Evolutionary conservation across 306 rosid species (phyloP).

Genomic region (Macrotyloma uniflorum): DNA sequence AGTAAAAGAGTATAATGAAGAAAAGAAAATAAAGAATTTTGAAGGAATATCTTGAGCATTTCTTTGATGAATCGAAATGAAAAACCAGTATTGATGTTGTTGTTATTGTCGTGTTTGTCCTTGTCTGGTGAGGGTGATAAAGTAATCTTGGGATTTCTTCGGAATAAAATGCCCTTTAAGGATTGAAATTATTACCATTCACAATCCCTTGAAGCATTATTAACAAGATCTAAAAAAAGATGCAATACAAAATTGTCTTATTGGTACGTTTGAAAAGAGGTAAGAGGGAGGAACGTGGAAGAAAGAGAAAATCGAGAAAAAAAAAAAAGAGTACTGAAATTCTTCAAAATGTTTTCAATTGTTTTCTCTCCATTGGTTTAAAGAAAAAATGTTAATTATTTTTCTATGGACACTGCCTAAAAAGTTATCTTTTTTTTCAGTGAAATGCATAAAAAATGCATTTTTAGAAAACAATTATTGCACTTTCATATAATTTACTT

Average conservation of each 20-base stretch:
- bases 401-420: no score
- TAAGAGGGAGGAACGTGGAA: not conserved
- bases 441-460: no score
- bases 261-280: not conserved
- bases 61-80: conserved; percentile 9
- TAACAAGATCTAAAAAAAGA: not conserved
- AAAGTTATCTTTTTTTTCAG: no score
- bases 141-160: conserved; percentile 41
- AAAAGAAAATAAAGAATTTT: not conserved
- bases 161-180: conserved; percentile 44
- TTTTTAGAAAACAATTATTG: no score
- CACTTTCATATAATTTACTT: not conserved
- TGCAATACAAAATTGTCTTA: not conserved
- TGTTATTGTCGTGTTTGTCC: conserved; percentile 26
- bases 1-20: not conserved
- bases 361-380: not conserved
- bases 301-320: not conserved
- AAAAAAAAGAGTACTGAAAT: not conserved
- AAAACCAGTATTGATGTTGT: not conserved
- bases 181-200: conserved; percentile 28
- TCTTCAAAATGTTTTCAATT: not conserved
- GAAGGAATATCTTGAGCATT: not conserved
- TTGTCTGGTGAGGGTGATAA: conserved; percentile 31
- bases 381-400: not conserved
- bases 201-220: not conserved